These are phyloP conservation scores for Capsicum pubescens DNA, from an alignment of 257 asterid genomes.

Conservation along the genomic window DNA sequence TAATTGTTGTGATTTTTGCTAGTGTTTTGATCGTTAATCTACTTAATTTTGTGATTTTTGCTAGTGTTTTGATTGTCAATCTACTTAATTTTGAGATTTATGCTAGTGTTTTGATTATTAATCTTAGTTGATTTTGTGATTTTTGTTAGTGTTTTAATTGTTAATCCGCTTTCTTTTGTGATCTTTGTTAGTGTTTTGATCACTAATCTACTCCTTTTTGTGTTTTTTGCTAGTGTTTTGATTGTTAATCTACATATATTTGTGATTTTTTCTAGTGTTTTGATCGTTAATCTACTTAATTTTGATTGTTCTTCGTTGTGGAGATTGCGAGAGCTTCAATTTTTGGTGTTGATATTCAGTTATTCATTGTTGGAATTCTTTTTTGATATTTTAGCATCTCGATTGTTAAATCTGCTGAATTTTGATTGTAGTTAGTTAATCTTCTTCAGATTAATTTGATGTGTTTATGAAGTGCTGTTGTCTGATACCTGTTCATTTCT, in stretches of 20 bases:
- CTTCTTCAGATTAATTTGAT: background rate
- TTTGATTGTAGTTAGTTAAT: background rate
- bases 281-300: conserved; percentile 23
- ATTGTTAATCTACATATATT: no score
- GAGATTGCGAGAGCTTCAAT: background rate
- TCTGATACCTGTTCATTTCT: background rate
- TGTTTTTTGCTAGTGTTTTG: background rate
- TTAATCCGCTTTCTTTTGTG: no score
- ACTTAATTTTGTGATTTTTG: no score
- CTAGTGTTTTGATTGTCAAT: background rate
- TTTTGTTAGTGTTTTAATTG: no score
- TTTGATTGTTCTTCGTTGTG: conserved; percentile 4
- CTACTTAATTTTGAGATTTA: background rate
- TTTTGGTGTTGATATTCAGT: background rate
- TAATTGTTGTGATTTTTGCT: no score
- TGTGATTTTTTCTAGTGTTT: background rate
- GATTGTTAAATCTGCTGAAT: conserved; percentile 18
- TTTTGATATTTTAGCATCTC: background rate
- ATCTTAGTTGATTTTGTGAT: background rate
- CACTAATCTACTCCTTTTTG: no score
- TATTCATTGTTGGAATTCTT: background rate
- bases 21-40: no score
- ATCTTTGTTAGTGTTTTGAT: background rate
- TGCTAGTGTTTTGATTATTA: conserved; percentile 10
- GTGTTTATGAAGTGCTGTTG: background rate